A percentile compares a stretch with the other conserved stretches of the same genome.
Evolutionary conservation across 495 filamentous ascomycete species (phyloP).

Genomic region (Penicillium longicatenatum): DNA sequence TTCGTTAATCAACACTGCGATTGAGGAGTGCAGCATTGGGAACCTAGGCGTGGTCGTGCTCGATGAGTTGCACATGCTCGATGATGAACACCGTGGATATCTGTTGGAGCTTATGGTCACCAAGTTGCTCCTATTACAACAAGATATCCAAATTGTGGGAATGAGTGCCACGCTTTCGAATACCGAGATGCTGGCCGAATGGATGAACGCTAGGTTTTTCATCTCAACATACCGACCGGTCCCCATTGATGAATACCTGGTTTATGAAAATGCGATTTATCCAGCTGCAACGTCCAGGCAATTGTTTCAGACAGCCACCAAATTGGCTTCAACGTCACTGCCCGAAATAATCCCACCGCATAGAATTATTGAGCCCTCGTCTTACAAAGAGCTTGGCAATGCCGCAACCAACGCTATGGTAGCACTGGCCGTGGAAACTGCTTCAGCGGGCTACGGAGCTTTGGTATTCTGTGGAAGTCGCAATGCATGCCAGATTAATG

Average conservation of each 20-base stretch:
- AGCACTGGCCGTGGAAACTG: conserved; percentile 67
- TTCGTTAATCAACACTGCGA: conserved; percentile 71
- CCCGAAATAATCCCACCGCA: conserved; percentile 44
- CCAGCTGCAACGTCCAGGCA: conserved; percentile 60
- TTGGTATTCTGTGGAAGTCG: conserved; percentile 78
- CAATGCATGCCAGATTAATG: conserved; percentile 64
- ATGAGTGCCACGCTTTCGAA: conserved; percentile 86
- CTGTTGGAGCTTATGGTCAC: conserved; percentile 79
- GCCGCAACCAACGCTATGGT: conserved; percentile 70
- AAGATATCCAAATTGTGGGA: conserved; percentile 72
- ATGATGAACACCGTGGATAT: conserved; percentile 78
- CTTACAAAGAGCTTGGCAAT: conserved; percentile 61
- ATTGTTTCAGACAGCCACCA: conserved; percentile 62
- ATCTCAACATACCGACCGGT: conserved; percentile 74
- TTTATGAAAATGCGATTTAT: conserved; percentile 74
- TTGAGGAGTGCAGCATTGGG: conserved; percentile 69
- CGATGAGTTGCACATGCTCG: conserved; percentile 82
- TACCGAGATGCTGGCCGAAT: conserved; percentile 64
- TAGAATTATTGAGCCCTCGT: conserved; percentile 55
- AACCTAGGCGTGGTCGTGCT: conserved; percentile 70
- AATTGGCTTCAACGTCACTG: conserved; percentile 42
- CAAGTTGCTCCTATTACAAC: conserved; percentile 70
- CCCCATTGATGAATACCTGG: conserved; percentile 73
- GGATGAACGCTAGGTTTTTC: conserved; percentile 73
- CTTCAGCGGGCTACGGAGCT: conserved; percentile 65